Evolutionary conservation across 192 early-diverging fungal genomes (phyloP), one percentile per base, ranked within the genome.

Genomic region (Paraglomus occultum): DNA sequence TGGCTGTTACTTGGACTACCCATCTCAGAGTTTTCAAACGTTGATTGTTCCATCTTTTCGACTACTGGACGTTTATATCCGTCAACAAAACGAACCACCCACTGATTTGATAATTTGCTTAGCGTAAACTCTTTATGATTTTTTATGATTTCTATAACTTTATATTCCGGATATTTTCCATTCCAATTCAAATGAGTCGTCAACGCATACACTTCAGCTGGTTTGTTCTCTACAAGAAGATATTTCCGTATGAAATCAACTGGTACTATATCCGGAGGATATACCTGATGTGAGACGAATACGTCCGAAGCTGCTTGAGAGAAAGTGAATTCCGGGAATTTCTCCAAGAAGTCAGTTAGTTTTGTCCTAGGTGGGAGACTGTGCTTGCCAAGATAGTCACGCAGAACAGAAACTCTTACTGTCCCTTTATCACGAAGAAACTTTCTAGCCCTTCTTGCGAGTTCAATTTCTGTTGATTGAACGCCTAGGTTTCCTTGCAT

Each of bases 111-210:
- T 31, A 3, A 31, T 31, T 31, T 31, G 31, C 1, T 31, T 31
- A 57, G 14, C 14, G 9, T 12, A 22, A 57, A 57, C 39, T 57
- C 54, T 57, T 57, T n/a, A 0, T 38, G 22, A 8, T 57, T 57
- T 4, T 31, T 7, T 57, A 57, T 31, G 9, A 57, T 20, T 57
- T 57, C 54, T 38, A 57, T 15, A 20, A 57, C 22, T 57, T 57
- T 57, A 38, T 38, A 57, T 57, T 57, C 54, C n/a, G 54, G 54
- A 57, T 38, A 57, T 57, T 20, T 8, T 10, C 9, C 9, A 57
- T 57, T 57, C 54, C 54, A 57, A 57, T 57, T 57, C n/a, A 57
- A 57, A 3, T 57, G 54, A 15, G 54, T 6, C 22, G 39, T 38
- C 8, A 57, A 57, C 22, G 15, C 9, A n/a, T 1, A n/a, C 20